A percentile compares a stretch with the other conserved stretches of the same genome.
Conservation (phyloP, 371 early-diverging fungal genomes). For the Mucor velutinosus region DNA sequence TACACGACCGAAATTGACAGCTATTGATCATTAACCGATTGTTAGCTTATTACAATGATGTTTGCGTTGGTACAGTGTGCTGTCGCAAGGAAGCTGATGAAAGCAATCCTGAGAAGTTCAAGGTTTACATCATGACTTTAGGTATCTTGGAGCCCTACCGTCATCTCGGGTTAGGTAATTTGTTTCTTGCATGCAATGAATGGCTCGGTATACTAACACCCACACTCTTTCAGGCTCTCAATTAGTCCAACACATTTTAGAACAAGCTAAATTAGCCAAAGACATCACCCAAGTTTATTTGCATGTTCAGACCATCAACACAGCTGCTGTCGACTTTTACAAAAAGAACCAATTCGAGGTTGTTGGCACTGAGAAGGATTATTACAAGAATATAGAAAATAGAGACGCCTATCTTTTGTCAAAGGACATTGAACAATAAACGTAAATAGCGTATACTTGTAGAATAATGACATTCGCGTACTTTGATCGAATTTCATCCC, state of each 20-base stretch:
- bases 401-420: conserved; percentile 79
- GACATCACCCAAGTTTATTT: conserved; percentile 68
- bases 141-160: conserved; percentile 91
- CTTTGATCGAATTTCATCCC: neutral
- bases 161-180: conserved; percentile 76
- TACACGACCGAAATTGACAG: neutral
- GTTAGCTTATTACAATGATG: conserved; percentile 73
- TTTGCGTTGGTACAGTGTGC: conserved; percentile 88
- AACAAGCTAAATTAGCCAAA: conserved; percentile 47
- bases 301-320: conserved; percentile 92
- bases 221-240: conserved; percentile 49
- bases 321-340: conserved; percentile 88
- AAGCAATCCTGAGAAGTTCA: conserved; percentile 19
- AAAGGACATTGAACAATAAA: conserved; percentile 35
- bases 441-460: neutral
- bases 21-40: neutral
- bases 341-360: conserved; percentile 80
- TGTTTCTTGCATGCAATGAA: neutral
- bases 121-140: conserved; percentile 93
- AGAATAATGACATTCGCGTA: neutral
- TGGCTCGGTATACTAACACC: neutral
- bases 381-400: conserved; percentile 87
- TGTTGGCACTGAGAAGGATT: conserved; percentile 68
- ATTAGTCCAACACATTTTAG: conserved; percentile 65
- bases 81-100: conserved; percentile 71